These are phyloP conservation scores for Pseudocercospora crystallina DNA, from an alignment of 2,329 filamentous ascomycete species.

Conservation along the genomic window DNA sequence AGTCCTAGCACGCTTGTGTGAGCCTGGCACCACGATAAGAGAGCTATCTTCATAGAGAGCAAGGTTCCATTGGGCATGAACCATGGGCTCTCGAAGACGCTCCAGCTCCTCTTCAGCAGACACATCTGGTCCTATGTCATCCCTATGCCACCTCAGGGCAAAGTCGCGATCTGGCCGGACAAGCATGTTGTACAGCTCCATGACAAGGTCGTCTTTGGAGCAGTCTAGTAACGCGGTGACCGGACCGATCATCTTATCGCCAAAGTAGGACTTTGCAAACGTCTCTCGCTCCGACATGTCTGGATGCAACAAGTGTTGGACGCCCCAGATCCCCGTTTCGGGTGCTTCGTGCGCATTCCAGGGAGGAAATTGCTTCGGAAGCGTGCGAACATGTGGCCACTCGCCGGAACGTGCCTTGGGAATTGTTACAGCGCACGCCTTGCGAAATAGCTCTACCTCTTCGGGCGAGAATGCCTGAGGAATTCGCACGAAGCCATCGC, in stretches of 20 bases:
- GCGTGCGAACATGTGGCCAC: constrained; percentile 80
- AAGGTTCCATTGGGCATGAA: constrained; percentile 85
- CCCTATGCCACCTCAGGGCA: constrained; percentile 78
- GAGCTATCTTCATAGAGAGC: constrained; percentile 73
- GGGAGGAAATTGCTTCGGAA: constrained; percentile 88
- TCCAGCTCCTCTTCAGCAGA: constrained; percentile 65
- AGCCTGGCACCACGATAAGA: constrained; percentile 74
- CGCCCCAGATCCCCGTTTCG: constrained; percentile 76
- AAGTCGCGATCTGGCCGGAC: constrained; percentile 71
- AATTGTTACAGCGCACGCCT: constrained; percentile 59
- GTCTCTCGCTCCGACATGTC: constrained; percentile 59
- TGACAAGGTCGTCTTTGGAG: constrained; percentile 63
- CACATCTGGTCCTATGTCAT: constrained; percentile 72
- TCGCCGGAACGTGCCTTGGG: constrained; percentile 63
- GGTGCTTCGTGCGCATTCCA: constrained; percentile 59
- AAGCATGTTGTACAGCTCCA: constrained; percentile 87
- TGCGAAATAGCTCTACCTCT: constrained; percentile 60
- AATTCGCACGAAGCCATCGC: constrained; percentile 75
- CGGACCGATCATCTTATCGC: constrained; percentile 60
- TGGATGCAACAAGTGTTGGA: constrained; percentile 81
- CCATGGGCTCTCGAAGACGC: constrained; percentile 60
- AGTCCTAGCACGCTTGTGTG: constrained; percentile 70
- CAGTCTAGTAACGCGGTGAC: constrained; percentile 64
- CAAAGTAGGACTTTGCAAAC: constrained; percentile 74
- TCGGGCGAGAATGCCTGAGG: constrained; percentile 60